These are phyloP conservation scores for Litchi chinensis DNA, from an alignment of 345 rosid species.

Conservation along the genomic window DNA sequence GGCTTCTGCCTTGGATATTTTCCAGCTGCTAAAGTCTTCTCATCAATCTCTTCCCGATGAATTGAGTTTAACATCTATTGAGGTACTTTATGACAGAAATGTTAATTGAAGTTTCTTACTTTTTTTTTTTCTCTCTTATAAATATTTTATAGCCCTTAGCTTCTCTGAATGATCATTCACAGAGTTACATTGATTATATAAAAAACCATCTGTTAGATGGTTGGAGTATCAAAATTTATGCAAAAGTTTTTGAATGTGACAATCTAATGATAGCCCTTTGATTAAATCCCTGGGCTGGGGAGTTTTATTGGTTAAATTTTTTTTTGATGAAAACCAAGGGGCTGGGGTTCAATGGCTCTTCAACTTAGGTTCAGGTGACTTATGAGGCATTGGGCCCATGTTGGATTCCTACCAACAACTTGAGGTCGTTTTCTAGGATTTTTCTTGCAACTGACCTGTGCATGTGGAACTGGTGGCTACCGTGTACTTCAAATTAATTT, in stretches of 20 bases:
- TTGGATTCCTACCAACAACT: neutral
- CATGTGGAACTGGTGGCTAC: neutral
- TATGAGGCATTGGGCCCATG: neutral
- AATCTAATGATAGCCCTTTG: constrained; percentile 13
- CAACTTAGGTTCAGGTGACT: neutral
- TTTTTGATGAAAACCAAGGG: neutral
- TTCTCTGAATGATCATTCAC: constrained; percentile 10
- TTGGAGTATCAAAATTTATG: constrained; percentile 2
- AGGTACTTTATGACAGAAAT: constrained; percentile 53
- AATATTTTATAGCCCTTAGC: neutral
- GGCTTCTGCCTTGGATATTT: constrained; percentile 52
- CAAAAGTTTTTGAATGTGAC: neutral
- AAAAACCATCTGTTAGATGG: constrained; percentile 6
- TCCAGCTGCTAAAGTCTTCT: constrained; percentile 64
- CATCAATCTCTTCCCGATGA: constrained; percentile 56
- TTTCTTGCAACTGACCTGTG: constrained; percentile 7
- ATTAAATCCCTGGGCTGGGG: constrained; percentile 7
- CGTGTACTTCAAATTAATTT: neutral
- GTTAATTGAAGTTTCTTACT: constrained; percentile 13
- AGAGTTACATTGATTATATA: neutral
- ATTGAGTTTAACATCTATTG: constrained; percentile 66
- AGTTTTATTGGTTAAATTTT: neutral
- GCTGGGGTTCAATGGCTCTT: neutral
- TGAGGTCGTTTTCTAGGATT: neutral
- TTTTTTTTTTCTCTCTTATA: neutral